Percentiles rank a stretch among this genome's conserved stretches.
These are phyloP conservation scores for Debaryomyces subglobosus DNA, from an alignment of 1,139 yeast species.

Conservation along the genomic window DNA sequence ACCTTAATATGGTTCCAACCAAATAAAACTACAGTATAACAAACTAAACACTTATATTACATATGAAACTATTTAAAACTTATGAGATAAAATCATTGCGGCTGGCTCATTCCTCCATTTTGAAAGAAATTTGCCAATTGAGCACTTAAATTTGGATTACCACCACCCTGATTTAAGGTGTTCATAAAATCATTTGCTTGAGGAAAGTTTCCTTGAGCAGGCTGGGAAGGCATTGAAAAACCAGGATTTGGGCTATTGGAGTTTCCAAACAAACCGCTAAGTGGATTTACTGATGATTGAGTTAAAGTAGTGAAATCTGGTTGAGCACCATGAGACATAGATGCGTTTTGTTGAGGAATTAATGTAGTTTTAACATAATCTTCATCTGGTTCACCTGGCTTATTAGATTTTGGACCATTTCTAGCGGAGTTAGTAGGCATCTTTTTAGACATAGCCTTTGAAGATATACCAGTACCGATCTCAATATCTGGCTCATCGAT, in stretches of 20 bases:
- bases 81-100: background rate
- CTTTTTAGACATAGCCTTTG: slow-evolving; percentile 86
- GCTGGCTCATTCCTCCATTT: slow-evolving; percentile 19
- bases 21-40: background rate
- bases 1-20: background rate
- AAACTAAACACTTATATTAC: background rate
- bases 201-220: slow-evolving; percentile 13
- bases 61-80: background rate
- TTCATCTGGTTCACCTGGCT: slow-evolving; percentile 61
- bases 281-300: slow-evolving; percentile 50
- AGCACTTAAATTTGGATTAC: slow-evolving; percentile 35
- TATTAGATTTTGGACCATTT: slow-evolving; percentile 82
- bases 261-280: slow-evolving; percentile 51
- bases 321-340: slow-evolving; percentile 32
- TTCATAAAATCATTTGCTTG: slow-evolving; percentile 19
- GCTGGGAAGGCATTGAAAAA: slow-evolving; percentile 13
- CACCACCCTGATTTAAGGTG: slow-evolving; percentile 20
- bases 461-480: slow-evolving; percentile 90
- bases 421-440: slow-evolving; percentile 88
- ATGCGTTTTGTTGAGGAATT: slow-evolving; percentile 27
- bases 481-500: slow-evolving; percentile 98
- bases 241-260: slow-evolving; percentile 13
- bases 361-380: slow-evolving; percentile 44
- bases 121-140: slow-evolving; percentile 44
- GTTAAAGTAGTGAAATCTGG: slow-evolving; percentile 40